Conservation (phyloP, 2,329 filamentous ascomycete species). For the Penicillium rolfsii region DNA sequence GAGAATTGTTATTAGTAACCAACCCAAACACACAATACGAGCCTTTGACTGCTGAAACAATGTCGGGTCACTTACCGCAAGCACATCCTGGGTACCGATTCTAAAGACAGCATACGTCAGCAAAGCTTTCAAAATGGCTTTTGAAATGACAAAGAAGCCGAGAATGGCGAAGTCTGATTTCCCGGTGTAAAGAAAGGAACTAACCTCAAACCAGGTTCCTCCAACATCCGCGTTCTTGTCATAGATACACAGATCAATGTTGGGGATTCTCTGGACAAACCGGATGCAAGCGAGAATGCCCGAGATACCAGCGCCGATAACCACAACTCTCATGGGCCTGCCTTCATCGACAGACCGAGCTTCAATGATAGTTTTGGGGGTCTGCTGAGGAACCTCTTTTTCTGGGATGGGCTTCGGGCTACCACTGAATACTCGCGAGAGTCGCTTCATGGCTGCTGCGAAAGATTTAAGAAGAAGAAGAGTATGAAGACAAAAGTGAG, state of each 20-base stretch:
- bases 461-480: not conserved
- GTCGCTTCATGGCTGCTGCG: slow-evolving; percentile 6
- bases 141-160: not conserved
- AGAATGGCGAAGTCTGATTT: not conserved
- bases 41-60: not conserved
- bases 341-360: slow-evolving; percentile 39
- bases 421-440: slow-evolving; percentile 13
- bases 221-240: slow-evolving; percentile 42
- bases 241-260: slow-evolving; percentile 41
- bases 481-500: not conserved
- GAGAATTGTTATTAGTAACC: not conserved
- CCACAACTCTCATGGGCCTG: slow-evolving; percentile 38
- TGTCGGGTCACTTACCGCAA: slow-evolving; percentile 33
- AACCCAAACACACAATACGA: no score
- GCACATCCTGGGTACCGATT: slow-evolving; percentile 44
- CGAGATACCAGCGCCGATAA: slow-evolving; percentile 46
- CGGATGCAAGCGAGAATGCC: slow-evolving; percentile 45
- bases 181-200: not conserved
- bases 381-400: not conserved
- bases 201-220: slow-evolving; percentile 38
- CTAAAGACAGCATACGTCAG: not conserved
- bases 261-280: slow-evolving; percentile 42
- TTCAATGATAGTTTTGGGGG: slow-evolving; percentile 25
- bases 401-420: slow-evolving; percentile 4
- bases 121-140: not conserved